Evolutionary conservation across 1,284 basidiomycete genomes (phyloP).

Genomic region (Vanrija sp.): DNA sequence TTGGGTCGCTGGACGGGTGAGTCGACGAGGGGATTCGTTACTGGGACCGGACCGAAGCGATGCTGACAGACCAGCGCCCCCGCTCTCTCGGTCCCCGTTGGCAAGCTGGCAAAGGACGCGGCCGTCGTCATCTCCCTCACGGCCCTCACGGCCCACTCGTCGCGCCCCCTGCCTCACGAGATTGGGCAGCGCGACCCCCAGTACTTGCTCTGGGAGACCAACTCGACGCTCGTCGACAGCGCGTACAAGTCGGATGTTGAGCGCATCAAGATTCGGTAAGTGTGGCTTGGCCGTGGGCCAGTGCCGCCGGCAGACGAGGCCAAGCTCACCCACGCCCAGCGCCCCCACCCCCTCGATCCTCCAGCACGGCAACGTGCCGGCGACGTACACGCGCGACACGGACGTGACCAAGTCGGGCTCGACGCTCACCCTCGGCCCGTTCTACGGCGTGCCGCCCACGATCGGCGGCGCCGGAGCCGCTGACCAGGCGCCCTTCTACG

Average conservation of each 20-base stretch:
- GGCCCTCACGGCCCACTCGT: constrained; percentile 68
- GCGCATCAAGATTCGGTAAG: constrained; percentile 77
- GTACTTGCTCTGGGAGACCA: constrained; percentile 69
- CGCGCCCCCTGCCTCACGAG: constrained; percentile 67
- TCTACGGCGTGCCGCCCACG: constrained; percentile 63
- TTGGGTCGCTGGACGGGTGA: constrained; percentile 20
- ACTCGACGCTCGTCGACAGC: constrained; percentile 64
- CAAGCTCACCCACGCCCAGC: constrained; percentile 49
- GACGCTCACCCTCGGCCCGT: constrained; percentile 84
- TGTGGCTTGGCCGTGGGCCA: background rate
- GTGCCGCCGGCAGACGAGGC: background rate
- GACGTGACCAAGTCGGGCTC: constrained; percentile 66
- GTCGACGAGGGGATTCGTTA: constrained; percentile 4
- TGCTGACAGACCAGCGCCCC: constrained; percentile 23
- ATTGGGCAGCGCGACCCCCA: constrained; percentile 76
- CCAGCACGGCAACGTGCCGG: constrained; percentile 58
- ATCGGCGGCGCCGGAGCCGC: constrained; percentile 50
- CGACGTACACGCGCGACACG: constrained; percentile 41
- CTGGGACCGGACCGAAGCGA: too few species aligned
- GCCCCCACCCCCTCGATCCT: constrained; percentile 63
- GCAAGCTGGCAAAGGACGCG: constrained; percentile 52
- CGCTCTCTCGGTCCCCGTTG: constrained; percentile 33
- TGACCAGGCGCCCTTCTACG: constrained; percentile 61
- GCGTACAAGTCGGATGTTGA: constrained; percentile 77
- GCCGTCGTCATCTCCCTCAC: constrained; percentile 71